A percentile compares a stretch with the other conserved stretches of the same genome.
Evolutionary conservation across 73 alveolate genomes (phyloP).

Genomic region (Stentor roeselii): DNA sequence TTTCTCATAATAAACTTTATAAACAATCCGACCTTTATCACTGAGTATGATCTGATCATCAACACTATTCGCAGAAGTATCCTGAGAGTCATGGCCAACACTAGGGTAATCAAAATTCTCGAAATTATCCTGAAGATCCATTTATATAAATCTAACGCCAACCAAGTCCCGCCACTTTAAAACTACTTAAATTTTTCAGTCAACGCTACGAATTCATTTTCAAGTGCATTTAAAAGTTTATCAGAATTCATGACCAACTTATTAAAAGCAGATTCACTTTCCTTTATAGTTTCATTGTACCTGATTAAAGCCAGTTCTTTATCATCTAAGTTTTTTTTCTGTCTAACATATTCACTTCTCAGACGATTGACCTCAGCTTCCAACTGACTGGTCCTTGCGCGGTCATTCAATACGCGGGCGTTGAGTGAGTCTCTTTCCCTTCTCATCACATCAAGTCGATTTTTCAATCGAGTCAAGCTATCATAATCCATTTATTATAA

Average conservation of each 20-base stretch:
- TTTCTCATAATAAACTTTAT: no score
- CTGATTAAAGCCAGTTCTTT: conserved; percentile 19
- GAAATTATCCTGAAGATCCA: no score
- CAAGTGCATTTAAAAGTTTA: conserved; percentile 17
- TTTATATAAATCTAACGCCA: no score
- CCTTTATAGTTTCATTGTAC: conserved; percentile 16
- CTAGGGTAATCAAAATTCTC: no score
- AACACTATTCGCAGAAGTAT: no score
- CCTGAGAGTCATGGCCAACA: no score
- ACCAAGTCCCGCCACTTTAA: no score
- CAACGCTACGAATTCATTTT: neutral
- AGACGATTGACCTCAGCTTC: conserved; percentile 27
- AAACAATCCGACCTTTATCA: no score
- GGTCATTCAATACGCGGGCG: neutral
- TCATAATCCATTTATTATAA: no score
- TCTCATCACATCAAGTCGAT: neutral
- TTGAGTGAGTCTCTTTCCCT: conserved; percentile 7
- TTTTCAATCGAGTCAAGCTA: conserved; percentile 20
- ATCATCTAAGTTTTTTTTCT: neutral
- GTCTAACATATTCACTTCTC: neutral
- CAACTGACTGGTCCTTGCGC: neutral
- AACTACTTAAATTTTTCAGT: neutral
- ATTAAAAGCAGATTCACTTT: conserved; percentile 26
- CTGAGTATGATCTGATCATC: no score
- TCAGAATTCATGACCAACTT: conserved; percentile 7